phyloP scores from a whole-genome alignment of 1,139 yeast species.

The Geotrichum phurueaensis region DNA sequence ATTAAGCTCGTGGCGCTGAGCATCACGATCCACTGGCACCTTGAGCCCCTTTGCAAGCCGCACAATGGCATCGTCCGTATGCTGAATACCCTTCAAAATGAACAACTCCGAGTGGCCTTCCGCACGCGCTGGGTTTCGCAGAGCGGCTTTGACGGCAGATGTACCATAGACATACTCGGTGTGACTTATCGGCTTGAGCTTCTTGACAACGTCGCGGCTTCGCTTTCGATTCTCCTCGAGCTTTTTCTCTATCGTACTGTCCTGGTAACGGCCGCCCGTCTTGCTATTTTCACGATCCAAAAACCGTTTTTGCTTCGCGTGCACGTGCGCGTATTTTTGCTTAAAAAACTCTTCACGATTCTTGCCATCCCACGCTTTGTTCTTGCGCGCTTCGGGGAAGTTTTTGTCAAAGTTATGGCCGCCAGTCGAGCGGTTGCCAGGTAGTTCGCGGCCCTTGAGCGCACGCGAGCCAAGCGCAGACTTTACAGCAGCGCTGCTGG shows the following conservation, averaged over 20 bases:
- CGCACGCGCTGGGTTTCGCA: conserved; percentile 50
- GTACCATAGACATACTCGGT: conserved; percentile 70
- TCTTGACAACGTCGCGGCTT: not conserved
- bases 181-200: conserved; percentile 5
- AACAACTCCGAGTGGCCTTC: conserved; percentile 43
- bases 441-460: conserved; percentile 12
- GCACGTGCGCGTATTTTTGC: conserved; percentile 53
- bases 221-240: conserved; percentile 1
- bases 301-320: conserved; percentile 35
- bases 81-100: conserved; percentile 35
- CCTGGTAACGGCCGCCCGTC: conserved; percentile 10
- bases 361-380: conserved; percentile 56
- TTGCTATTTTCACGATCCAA: not conserved
- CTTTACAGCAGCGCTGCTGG: not conserved
- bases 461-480: conserved; percentile 7
- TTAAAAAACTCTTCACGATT: conserved; percentile 52
- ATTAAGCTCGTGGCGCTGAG: conserved; percentile 54
- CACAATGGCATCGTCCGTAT: conserved; percentile 35
- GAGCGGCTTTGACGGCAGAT: conserved; percentile 67
- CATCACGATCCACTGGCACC: conserved; percentile 41
- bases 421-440: not conserved
- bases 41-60: conserved; percentile 45
- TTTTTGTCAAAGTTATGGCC: conserved; percentile 38
- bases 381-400: conserved; percentile 38
- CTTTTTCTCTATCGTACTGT: conserved; percentile 8